Percentiles rank a stretch among this genome's conserved stretches.
Evolutionary conservation across 176 grass and related monocot genomes (phyloP).

Genomic region (Phyllostachys edulis): DNA sequence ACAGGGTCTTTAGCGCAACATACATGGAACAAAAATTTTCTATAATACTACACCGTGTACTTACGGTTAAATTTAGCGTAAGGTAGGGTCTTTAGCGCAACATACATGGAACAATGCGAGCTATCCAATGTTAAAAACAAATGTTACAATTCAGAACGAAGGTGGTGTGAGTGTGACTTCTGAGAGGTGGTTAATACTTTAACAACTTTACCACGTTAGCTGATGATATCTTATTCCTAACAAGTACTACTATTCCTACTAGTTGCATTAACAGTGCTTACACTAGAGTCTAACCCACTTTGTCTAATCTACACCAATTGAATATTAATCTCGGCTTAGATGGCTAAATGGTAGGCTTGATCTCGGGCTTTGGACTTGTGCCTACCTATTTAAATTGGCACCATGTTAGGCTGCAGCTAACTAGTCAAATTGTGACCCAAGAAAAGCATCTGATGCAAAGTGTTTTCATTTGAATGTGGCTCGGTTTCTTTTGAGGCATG

Average conservation of each 20-base stretch:
- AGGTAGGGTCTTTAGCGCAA: neutral
- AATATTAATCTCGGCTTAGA: constrained; percentile 21
- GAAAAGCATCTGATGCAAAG: constrained; percentile 40
- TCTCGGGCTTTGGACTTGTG: constrained; percentile 45
- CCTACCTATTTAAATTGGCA: constrained; percentile 35
- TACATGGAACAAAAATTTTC: neutral
- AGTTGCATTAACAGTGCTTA: constrained; percentile 33
- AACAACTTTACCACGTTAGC: constrained; percentile 7
- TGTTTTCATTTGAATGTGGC: constrained; percentile 12
- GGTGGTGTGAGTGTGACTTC: neutral
- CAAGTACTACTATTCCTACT: neutral
- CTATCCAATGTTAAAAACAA: neutral
- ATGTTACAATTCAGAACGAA: neutral
- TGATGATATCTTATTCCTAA: neutral
- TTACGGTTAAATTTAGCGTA: neutral
- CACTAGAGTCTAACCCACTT: constrained; percentile 13
- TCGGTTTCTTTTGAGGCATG: constrained; percentile 37
- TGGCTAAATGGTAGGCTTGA: constrained; percentile 41
- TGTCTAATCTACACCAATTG: constrained; percentile 22
- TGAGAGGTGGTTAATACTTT: neutral
- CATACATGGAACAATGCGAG: neutral
- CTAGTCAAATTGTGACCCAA: constrained; percentile 39
- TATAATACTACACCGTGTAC: neutral
- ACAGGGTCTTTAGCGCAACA: neutral
- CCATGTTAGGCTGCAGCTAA: constrained; percentile 40